Percentiles rank a stretch among this genome's conserved stretches.
phyloP scores from a whole-genome alignment of 345 rosid genomes.

The Arabidopsis suecica region DNA sequence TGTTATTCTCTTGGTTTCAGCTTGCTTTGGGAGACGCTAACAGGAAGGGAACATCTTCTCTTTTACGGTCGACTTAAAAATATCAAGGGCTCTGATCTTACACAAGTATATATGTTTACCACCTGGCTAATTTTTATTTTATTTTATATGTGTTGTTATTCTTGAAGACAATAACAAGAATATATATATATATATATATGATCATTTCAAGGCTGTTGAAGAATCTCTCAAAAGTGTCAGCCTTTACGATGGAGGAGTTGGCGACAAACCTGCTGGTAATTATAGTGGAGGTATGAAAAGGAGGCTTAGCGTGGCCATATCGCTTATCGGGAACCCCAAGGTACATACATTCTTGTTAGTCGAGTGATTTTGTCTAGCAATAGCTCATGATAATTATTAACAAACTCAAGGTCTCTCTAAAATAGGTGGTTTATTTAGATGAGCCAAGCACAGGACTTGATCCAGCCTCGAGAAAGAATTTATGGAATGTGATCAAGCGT shows the following conservation, averaged over 20 bases:
- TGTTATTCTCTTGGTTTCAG: constrained; percentile 48
- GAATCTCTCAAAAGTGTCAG: constrained; percentile 81
- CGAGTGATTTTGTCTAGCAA: neutral
- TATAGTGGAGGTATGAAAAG: constrained; percentile 99
- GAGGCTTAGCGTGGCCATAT: constrained; percentile 94
- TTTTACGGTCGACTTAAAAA: constrained; percentile 91
- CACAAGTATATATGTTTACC: constrained; percentile 50
- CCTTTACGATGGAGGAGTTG: constrained; percentile 81
- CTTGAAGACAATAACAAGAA: neutral
- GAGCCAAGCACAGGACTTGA: constrained; percentile 98
- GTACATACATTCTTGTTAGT: constrained; percentile 41
- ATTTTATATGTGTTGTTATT: neutral
- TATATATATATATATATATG: constrained; percentile 25
- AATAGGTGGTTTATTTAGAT: constrained; percentile 90
- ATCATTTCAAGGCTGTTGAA: constrained; percentile 74
- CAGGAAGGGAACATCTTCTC: constrained; percentile 57
- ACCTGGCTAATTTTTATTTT: neutral
- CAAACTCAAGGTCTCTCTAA: constrained; percentile 4
- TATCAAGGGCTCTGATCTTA: constrained; percentile 71
- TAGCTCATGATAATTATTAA: neutral
- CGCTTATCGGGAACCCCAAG: constrained; percentile 91
- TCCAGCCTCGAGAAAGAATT: constrained; percentile 86
- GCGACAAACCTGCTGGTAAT: constrained; percentile 86
- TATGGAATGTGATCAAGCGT: constrained; percentile 85
- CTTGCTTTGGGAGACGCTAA: constrained; percentile 90